phyloP scores from a whole-genome alignment of 495 filamentous ascomycete species.

The Achaetomiella virescens region DNA sequence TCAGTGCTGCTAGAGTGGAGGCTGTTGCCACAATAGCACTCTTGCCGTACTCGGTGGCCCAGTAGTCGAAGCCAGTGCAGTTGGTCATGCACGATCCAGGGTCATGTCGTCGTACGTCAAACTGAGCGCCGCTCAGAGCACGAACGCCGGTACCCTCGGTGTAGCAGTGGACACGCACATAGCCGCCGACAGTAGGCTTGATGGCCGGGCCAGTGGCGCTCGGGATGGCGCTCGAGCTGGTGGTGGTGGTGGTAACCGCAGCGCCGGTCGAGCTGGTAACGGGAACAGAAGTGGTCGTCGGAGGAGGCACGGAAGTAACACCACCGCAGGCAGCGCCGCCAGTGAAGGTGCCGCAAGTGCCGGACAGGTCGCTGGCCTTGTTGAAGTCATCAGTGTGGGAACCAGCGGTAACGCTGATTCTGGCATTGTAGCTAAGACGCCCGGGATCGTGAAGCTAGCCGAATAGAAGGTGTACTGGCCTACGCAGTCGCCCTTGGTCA shows the following conservation, averaged over 20 bases:
- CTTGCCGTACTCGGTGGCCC: conserved; percentile 46
- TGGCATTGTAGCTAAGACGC: conserved; percentile 43
- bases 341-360: conserved; percentile 32
- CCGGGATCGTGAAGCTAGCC: conserved; percentile 39
- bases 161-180: conserved; percentile 39
- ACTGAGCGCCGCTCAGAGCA: conserved; percentile 32
- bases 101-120: conserved; percentile 47
- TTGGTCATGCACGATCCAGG: conserved; percentile 42
- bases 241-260: conserved; percentile 4
- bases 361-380: conserved; percentile 34
- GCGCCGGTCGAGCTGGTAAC: conserved; percentile 16
- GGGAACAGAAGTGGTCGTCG: conserved; percentile 23
- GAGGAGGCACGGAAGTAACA: conserved; percentile 9
- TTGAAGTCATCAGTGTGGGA: conserved; percentile 36
- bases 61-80: conserved; percentile 43
- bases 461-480: conserved; percentile 51
- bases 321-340: conserved; percentile 22
- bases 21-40: conserved; percentile 49
- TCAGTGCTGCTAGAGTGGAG: conserved; percentile 35
- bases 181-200: conserved; percentile 35
- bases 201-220: conserved; percentile 27
- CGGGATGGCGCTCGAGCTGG: conserved; percentile 21
- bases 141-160: conserved; percentile 40
- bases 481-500: conserved; percentile 44
- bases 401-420: conserved; percentile 43